Evolutionary conservation across 2,329 filamentous ascomycete species (phyloP).

Genomic region (Alternaria brassicae): DNA sequence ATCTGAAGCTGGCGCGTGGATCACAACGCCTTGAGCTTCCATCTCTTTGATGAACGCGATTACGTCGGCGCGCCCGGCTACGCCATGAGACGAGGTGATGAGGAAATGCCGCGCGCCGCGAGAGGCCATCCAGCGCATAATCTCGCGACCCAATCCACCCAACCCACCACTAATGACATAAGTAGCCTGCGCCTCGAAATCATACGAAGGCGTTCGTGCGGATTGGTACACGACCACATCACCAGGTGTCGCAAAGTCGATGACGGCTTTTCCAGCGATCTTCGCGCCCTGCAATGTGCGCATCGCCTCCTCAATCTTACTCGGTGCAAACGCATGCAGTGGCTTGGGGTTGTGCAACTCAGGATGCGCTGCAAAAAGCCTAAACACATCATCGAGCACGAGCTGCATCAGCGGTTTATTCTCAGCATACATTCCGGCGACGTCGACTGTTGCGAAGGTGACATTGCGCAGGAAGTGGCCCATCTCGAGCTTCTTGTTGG

Average conservation of each 20-base stretch:
- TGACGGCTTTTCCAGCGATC: slow-evolving; percentile 52
- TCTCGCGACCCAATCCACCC: slow-evolving; percentile 38
- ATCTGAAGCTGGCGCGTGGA: slow-evolving; percentile 26
- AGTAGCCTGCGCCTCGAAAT: slow-evolving; percentile 14
- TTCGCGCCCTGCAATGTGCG: slow-evolving; percentile 39
- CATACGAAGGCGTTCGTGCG: slow-evolving; percentile 4
- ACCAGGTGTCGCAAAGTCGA: slow-evolving; percentile 26
- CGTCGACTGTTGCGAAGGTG: slow-evolving; percentile 13
- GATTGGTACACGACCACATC: slow-evolving; percentile 24
- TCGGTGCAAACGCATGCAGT: slow-evolving; percentile 10
- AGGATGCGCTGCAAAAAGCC: slow-evolving; percentile 1
- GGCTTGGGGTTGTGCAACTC: slow-evolving; percentile 2
- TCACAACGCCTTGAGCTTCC: slow-evolving; percentile 17
- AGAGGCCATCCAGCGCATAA: slow-evolving; percentile 35
- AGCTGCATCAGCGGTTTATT: slow-evolving; percentile 15
- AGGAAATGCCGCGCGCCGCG: slow-evolving; percentile 36
- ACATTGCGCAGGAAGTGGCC: slow-evolving; percentile 16
- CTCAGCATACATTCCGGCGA: slow-evolving; percentile 2
- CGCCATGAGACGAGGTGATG: slow-evolving; percentile 31
- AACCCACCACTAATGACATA: slow-evolving; percentile 40
- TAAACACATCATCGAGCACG: slow-evolving; percentile 10
- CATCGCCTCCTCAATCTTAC: slow-evolving; percentile 19
- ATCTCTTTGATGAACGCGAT: slow-evolving; percentile 26
- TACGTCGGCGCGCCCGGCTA: slow-evolving; percentile 13
- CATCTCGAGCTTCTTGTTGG: slow-evolving; percentile 23